A percentile compares a stretch with the other conserved stretches of the same genome.
phyloP scores from a whole-genome alignment of 2,329 filamentous ascomycete species.

The Penicillium palitans region DNA sequence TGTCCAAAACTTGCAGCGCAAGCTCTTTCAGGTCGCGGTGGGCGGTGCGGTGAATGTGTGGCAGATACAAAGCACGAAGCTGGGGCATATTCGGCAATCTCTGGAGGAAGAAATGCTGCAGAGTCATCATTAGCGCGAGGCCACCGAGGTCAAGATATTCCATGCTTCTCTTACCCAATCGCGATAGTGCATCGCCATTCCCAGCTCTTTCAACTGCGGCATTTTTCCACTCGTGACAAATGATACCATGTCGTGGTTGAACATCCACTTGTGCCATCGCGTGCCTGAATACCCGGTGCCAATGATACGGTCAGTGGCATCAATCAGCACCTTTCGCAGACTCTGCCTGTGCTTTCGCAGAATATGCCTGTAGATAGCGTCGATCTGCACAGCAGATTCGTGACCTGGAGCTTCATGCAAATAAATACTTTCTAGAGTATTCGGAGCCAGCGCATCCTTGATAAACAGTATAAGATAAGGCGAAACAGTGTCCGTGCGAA shows the following conservation, averaged over 20 bases:
- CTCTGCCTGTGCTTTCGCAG: conserved; percentile 70
- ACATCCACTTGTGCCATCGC: conserved; percentile 69
- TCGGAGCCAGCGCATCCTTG: conserved; percentile 73
- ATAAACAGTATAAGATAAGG: conserved; percentile 70
- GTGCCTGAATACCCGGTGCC: conserved; percentile 39
- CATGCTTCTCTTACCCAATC: conserved; percentile 66
- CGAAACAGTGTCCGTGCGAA: conserved; percentile 74
- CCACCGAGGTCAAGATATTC: background rate
- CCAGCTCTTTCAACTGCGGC: conserved; percentile 68
- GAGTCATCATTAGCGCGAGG: conserved; percentile 22
- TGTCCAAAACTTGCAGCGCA: conserved; percentile 74
- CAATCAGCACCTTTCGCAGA: conserved; percentile 71
- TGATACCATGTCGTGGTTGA: conserved; percentile 66
- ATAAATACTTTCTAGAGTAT: conserved; percentile 76
- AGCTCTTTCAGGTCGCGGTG: conserved; percentile 67
- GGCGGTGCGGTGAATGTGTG: conserved; percentile 64
- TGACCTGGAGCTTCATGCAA: conserved; percentile 65
- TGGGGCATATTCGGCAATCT: conserved; percentile 69
- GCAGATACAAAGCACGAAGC: conserved; percentile 69
- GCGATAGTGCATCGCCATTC: conserved; percentile 69
- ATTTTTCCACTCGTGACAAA: conserved; percentile 78
- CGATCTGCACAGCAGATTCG: conserved; percentile 63
- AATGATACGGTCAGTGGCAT: conserved; percentile 61
- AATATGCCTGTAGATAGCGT: conserved; percentile 69
- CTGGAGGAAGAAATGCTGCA: conserved; percentile 76